Evolutionary conservation across 169 alveolate genomes (phyloP), one percentile per base, ranked within the genome.

Genomic region (Plasmodium coatneyi): DNA sequence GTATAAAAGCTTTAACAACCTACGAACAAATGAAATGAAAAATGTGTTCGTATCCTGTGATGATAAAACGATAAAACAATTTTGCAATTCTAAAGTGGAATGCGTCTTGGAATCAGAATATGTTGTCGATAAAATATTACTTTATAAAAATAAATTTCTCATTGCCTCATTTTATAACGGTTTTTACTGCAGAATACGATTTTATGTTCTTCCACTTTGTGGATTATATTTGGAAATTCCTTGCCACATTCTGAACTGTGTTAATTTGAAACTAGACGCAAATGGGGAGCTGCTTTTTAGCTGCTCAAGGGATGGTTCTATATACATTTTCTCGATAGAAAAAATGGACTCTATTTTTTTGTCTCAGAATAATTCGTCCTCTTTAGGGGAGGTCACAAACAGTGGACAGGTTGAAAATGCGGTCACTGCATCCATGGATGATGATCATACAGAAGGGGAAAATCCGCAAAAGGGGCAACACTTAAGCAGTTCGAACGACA

Each of bases 181-280:
- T n/a, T 89, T 46, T 70, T 89, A 79, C 28, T 89, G 83, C 19
- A 56, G 94, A 60, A 89, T 89, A 5, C 19, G 94, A 80, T 89
- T 89, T 80, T 89, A 89, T 66, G 14, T 22, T 10, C 81, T 89
- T 60, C 94, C 94, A 36, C 72, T 89, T 39, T 60, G 74, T 80
- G 94, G 94, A 12, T 25, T 89, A 43, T 89, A 34, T 43, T 89
- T 89, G 81, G 94, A 89, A 89, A 89, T 89, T n/a, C 94, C 94
- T 22, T 89, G 94, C 71, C 94, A 89, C 52, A 60, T 80, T 30
- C 36, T 66, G 22, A 78, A 56, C 22, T 80, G 94, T 89, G 94
- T 89, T 12, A 89, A 89, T 80, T 70, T 89, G 82, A 89, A 80
- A 10, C 71, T 89, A n/a, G 94, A 89, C 49, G 16, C 30, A 30